A percentile compares a stretch with the other conserved stretches of the same genome.
Conservation (phyloP, 2,329 filamentous ascomycete species). For the Aspergillus amoenus region DNA sequence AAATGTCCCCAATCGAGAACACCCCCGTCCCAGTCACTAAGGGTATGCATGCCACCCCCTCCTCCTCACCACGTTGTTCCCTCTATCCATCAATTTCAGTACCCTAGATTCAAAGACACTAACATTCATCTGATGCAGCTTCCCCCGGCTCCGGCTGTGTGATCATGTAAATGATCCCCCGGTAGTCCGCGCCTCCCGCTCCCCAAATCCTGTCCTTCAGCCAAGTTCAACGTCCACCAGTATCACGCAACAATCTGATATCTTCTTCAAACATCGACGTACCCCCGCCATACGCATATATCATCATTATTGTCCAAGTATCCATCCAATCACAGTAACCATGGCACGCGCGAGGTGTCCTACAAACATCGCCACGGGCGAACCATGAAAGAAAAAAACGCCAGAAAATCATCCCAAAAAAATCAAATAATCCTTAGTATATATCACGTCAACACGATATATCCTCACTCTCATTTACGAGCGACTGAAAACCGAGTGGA, state of each 20-base stretch:
- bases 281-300: too few relatives aligned
- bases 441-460: too few relatives aligned
- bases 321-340: not conserved
- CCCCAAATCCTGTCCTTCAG: not conserved
- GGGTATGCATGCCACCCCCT: conserved; percentile 18
- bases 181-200: not conserved
- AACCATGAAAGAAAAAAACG: not conserved
- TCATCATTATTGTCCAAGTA: too few relatives aligned
- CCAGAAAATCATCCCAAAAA: not conserved
- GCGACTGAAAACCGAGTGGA: too few relatives aligned
- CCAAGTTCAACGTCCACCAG: too few relatives aligned
- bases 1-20: conserved; percentile 28
- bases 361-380: not conserved
- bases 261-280: too few relatives aligned
- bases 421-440: too few relatives aligned
- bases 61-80: not conserved
- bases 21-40: conserved; percentile 18
- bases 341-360: not conserved
- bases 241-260: too few relatives aligned
- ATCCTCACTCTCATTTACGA: not conserved
- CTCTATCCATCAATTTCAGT: not conserved
- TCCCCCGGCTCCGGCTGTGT: conserved; percentile 32
- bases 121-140: conserved; percentile 4
- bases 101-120: not conserved
- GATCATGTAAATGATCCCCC: conserved; percentile 27